A percentile compares a stretch with the other conserved stretches of the same genome.
phyloP scores from a whole-genome alignment of 2,329 filamentous ascomycete species.

The Fusarium dimerum region DNA sequence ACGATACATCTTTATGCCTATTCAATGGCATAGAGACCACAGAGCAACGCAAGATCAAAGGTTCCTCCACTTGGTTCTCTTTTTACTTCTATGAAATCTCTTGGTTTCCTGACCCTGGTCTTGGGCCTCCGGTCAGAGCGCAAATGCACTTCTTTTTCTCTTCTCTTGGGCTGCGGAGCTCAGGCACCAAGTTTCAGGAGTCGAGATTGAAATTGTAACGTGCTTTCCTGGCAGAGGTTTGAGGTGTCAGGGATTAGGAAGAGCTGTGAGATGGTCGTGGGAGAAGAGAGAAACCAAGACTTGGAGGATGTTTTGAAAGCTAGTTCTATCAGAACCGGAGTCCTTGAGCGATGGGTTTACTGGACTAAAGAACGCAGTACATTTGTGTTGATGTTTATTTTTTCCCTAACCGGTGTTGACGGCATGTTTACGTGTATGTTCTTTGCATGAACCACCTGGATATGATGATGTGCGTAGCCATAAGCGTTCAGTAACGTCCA shows the following conservation, averaged over 20 bases:
- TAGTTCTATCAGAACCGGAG: slow-evolving; percentile 65
- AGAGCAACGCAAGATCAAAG: slow-evolving; percentile 60
- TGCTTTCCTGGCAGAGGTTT: not conserved
- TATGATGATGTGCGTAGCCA: too few relatives aligned
- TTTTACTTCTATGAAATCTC: not conserved
- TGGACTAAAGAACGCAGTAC: slow-evolving; percentile 67
- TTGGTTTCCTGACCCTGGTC: not conserved
- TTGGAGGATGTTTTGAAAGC: slow-evolving; percentile 24
- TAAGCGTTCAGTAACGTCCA: too few relatives aligned
- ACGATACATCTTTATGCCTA: slow-evolving; percentile 63
- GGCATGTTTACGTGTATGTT: too few relatives aligned
- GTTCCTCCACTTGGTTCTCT: not conserved
- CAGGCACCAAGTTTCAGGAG: slow-evolving; percentile 32
- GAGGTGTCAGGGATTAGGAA: not conserved
- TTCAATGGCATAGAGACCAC: slow-evolving; percentile 60
- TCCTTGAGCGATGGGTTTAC: slow-evolving; percentile 57
- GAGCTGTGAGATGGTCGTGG: not conserved
- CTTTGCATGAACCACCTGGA: too few relatives aligned
- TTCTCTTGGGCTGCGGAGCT: slow-evolving; percentile 28
- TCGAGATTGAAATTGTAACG: not conserved
- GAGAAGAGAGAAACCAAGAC: slow-evolving; percentile 1
- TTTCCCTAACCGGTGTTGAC: too few relatives aligned
- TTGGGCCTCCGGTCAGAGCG: not conserved
- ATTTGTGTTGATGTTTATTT: slow-evolving; percentile 26
- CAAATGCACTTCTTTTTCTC: slow-evolving; percentile 1